These are phyloP conservation scores for Conticribra weissflogii DNA, from an alignment of 108 stramenopile species.

Conservation along the genomic window DNA sequence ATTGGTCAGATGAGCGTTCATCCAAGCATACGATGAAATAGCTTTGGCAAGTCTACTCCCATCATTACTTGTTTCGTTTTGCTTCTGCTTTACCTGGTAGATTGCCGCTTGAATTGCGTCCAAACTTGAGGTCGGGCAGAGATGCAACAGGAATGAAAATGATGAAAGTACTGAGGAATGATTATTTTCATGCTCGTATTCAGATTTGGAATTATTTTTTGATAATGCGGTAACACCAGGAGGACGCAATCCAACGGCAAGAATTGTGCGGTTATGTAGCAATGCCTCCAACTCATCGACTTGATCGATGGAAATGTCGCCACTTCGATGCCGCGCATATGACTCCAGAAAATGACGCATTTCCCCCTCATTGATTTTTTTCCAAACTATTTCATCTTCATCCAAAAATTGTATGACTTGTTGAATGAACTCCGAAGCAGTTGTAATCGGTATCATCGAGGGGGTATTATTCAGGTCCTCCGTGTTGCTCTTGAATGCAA, in stretches of 20 bases:
- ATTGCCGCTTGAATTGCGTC: constrained; percentile 6
- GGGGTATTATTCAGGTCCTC: too few relatives aligned
- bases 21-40: constrained; percentile 34
- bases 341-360: constrained; percentile 9
- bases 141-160: constrained; percentile 22
- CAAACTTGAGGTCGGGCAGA: constrained; percentile 23
- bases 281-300: constrained; percentile 1
- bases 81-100: constrained; percentile 4
- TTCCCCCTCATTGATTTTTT: constrained; percentile 4
- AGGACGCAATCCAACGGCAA: constrained; percentile 8
- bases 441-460: too few relatives aligned
- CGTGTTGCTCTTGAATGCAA: too few relatives aligned
- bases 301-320: neutral
- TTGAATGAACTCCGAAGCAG: constrained; percentile 11
- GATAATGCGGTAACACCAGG: neutral
- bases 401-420: constrained; percentile 31
- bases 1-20: constrained; percentile 33
- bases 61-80: neutral
- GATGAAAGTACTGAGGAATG: neutral
- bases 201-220: neutral
- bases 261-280: constrained; percentile 15
- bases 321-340: neutral
- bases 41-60: neutral
- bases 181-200: neutral
- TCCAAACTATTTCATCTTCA: neutral